Evolutionary conservation across 2,329 filamentous ascomycete genomes (phyloP).

Genomic region (Diaporthe ampelina): DNA sequence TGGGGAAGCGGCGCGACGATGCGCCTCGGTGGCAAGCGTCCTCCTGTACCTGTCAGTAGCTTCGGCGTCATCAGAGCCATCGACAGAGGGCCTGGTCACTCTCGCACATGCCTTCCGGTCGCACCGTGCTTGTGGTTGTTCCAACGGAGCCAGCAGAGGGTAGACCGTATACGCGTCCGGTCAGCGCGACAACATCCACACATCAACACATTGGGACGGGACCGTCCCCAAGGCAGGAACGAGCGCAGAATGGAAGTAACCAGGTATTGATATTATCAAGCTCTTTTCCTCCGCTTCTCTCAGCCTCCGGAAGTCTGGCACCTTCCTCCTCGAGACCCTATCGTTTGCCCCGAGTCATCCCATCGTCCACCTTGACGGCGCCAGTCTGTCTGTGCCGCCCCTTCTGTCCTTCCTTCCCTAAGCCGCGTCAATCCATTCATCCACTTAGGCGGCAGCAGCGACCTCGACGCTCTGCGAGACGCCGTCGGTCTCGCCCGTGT

Average conservation of each 20-base stretch:
- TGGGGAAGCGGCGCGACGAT: neutral
- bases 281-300: neutral
- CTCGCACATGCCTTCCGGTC: neutral
- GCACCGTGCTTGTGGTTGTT: neutral
- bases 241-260: neutral
- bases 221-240: neutral
- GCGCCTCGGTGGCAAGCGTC: neutral
- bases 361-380: no score
- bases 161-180: neutral
- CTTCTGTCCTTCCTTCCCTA: no score
- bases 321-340: neutral
- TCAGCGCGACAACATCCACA: neutral
- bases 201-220: neutral
- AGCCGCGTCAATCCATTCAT: no score
- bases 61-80: neutral
- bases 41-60: neutral
- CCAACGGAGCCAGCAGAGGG: neutral
- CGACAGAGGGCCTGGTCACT: no score
- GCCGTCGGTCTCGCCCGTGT: slow-evolving; percentile 79
- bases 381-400: no score
- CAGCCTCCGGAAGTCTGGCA: no score
- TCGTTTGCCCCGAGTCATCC: neutral
- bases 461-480: slow-evolving; percentile 65
- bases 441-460: slow-evolving; percentile 43
- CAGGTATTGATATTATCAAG: slow-evolving; percentile 2